These are phyloP conservation scores for Eucalyptus camaldulensis DNA, from an alignment of 345 rosid species.

Conservation along the genomic window DNA sequence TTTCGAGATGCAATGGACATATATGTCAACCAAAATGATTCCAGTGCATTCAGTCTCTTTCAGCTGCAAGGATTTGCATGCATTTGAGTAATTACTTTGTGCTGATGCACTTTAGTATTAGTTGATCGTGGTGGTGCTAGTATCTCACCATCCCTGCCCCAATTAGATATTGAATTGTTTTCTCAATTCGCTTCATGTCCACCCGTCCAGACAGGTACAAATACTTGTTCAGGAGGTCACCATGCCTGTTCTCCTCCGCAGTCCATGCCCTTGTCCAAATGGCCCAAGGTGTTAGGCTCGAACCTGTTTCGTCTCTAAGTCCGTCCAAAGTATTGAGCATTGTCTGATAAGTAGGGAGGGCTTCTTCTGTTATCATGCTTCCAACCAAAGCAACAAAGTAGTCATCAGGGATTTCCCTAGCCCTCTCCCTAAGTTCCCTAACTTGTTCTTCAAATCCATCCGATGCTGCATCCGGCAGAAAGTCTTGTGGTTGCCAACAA, in stretches of 20 bases:
- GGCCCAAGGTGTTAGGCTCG: constrained; percentile 65
- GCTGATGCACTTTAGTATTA: neutral
- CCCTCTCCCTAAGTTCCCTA: constrained; percentile 64
- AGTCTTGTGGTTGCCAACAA: constrained; percentile 89
- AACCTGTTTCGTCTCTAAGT: constrained; percentile 65
- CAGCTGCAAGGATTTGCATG: neutral
- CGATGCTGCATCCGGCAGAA: constrained; percentile 68
- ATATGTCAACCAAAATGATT: too few species aligned
- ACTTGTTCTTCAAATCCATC: constrained; percentile 78
- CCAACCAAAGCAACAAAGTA: constrained; percentile 77
- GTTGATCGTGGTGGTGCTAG: neutral
- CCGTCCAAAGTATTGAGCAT: constrained; percentile 68
- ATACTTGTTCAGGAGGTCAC: constrained; percentile 55
- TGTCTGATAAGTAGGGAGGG: constrained; percentile 74
- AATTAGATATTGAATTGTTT: constrained; percentile 56
- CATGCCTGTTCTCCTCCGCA: constrained; percentile 63
- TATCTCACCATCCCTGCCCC: constrained; percentile 58
- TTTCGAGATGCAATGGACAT: too few species aligned
- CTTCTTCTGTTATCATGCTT: constrained; percentile 78
- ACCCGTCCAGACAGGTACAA: constrained; percentile 52
- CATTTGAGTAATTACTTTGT: neutral
- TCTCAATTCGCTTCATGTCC: constrained; percentile 54
- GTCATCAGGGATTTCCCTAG: constrained; percentile 82
- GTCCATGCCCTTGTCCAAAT: constrained; percentile 60
- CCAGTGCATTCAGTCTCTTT: neutral